Conservation (phyloP, 441 rosid genomes). For the Erodium trifolium region DNA sequence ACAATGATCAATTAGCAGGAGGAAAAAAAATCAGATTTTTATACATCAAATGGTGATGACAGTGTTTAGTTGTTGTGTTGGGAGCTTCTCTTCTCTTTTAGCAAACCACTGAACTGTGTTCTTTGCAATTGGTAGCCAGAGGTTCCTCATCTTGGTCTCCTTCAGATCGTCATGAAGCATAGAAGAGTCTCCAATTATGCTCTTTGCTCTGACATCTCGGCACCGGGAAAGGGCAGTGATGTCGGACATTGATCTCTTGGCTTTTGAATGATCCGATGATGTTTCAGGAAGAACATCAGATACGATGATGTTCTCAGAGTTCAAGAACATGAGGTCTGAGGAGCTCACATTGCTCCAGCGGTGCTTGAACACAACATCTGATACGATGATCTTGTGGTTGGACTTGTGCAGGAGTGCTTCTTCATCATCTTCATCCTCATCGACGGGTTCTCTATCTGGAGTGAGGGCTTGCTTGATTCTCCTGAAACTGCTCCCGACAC, state of each 20-base stretch:
- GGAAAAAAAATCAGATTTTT: neutral
- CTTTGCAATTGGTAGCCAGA: slow-evolving; percentile 78
- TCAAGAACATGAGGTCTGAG: slow-evolving; percentile 70
- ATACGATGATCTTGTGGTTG: slow-evolving; percentile 56
- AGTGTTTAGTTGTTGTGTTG: slow-evolving; percentile 26
- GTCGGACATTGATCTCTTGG: slow-evolving; percentile 70
- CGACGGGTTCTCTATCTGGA: neutral
- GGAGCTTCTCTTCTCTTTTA: slow-evolving; percentile 47
- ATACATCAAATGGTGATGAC: slow-evolving; percentile 14
- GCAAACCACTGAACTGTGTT: slow-evolving; percentile 76
- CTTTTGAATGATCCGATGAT: slow-evolving; percentile 11
- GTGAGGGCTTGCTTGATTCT: slow-evolving; percentile 23
- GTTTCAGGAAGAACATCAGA: neutral
- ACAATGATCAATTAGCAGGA: too few species aligned
- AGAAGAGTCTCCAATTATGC: slow-evolving; percentile 22
- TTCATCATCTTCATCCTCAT: slow-evolving; percentile 23
- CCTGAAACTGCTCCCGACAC: slow-evolving; percentile 64
- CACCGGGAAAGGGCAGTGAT: slow-evolving; percentile 55
- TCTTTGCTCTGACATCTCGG: slow-evolving; percentile 24
- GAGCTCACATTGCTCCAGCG: slow-evolving; percentile 89
- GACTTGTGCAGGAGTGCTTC: slow-evolving; percentile 36
- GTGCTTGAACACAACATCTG: slow-evolving; percentile 55
- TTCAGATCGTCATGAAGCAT: slow-evolving; percentile 16
- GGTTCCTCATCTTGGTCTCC: slow-evolving; percentile 50
- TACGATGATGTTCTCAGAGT: slow-evolving; percentile 31